Base-by-base conservation (phyloP, 768 basidiomycete species). In the Flagelloscypha sp. region DNA sequence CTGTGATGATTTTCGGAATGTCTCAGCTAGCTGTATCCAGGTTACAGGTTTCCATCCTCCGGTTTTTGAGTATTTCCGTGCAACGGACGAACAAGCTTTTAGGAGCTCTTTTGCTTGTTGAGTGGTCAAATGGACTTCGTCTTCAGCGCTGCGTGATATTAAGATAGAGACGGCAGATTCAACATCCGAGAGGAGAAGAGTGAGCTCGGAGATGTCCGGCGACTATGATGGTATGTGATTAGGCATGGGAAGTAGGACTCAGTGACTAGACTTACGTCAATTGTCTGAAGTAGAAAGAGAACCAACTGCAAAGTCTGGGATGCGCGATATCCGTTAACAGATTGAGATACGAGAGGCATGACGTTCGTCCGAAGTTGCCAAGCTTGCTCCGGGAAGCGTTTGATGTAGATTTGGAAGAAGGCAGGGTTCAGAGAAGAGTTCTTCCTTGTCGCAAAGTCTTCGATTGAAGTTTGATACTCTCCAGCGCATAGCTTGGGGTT, bases 361-460 rank as follows among this genome's bases (percentile, higher is more conserved):
- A 94, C 53, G 37, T 72, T 65, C 12, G 65, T 53, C 7, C 79
- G 73, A 15, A 90, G 55, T 23, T 45, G 53, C 84, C 88, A 90
- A 13, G 73, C 84, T 10, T 67, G 58, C 3, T 54, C 37, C 0
- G 85, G 77, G 55, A 73, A 72, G 24, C 84, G 76, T 13, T 70
- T 69, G 40, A 84, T 64, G 52, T 84, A 84, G 36, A 88, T 84
- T 30, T 76, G 66, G 64, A 97, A 82, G 63, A 92, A 92, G 30
- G 54, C 58, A 4, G 72, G 54, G 47, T 82, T 80, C 29, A 93
- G 66, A 19, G 72, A 64, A 3, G 88, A 92, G 28, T 76, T 73
- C 62, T 94, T 95, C 40, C 86, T 74, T 5, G 74, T 76, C 40
- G 82, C 63, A 48, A 86, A 93, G 53, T 94, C 86, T 12, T 61